Conservation (phyloP, 75 land plant genomes). For the Pinus albicaulis region DNA sequence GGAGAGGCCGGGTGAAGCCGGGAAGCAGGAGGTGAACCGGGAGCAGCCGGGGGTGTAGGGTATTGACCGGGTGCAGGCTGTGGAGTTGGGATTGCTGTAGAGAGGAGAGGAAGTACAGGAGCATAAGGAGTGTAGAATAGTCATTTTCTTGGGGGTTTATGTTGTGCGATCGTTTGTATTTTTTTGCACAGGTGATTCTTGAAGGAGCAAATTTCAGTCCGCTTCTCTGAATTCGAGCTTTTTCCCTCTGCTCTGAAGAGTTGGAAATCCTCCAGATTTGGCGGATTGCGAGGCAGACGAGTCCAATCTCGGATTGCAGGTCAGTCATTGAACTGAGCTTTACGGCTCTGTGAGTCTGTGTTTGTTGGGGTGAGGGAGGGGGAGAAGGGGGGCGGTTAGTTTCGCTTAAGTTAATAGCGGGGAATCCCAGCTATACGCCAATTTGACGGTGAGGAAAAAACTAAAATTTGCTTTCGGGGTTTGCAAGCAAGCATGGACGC, state of each 20-base stretch:
- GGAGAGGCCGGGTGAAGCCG: background rate
- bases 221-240: too few species aligned
- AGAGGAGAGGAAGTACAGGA: too few species aligned
- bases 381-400: too few species aligned
- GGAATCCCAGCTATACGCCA: background rate
- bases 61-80: background rate
- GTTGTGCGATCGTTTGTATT: too few species aligned
- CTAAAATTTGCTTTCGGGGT: background rate
- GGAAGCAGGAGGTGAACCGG: background rate
- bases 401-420: background rate
- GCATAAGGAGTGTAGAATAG: too few species aligned
- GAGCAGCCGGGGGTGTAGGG: constrained; percentile 1
- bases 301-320: background rate
- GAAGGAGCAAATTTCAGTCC: too few species aligned
- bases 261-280: background rate
- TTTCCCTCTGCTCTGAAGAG: background rate
- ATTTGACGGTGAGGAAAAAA: background rate
- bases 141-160: too few species aligned
- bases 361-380: background rate
- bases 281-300: background rate
- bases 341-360: background rate
- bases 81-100: background rate
- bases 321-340: background rate
- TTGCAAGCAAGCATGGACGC: background rate
- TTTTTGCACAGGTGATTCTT: too few species aligned